A percentile compares a stretch with the other conserved stretches of the same genome.
These are phyloP conservation scores for Amoebophrya sp. DNA, from an alignment of 169 alveolate species.

Conservation along the genomic window DNA sequence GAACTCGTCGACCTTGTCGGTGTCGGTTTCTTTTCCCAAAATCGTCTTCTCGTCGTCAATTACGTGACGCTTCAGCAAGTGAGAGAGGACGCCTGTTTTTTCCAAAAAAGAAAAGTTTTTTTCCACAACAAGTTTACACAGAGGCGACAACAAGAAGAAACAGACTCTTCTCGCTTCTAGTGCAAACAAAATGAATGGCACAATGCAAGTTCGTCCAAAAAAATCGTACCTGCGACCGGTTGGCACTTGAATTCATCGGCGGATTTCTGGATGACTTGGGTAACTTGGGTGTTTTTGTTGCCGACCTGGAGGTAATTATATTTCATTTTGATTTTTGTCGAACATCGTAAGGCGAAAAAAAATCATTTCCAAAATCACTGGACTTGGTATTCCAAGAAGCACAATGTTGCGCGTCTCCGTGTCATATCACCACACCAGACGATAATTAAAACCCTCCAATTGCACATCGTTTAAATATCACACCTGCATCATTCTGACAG, in stretches of 20 bases:
- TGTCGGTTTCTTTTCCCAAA: conserved; percentile 72
- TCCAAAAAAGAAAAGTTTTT: neutral
- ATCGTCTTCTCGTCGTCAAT: conserved; percentile 75
- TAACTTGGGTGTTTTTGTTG: conserved; percentile 78
- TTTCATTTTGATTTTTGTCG: too few species aligned
- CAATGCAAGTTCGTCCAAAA: too few species aligned
- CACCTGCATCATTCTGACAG: conserved; percentile 63
- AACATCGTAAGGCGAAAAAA: too few species aligned
- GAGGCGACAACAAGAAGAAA: neutral
- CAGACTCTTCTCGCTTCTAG: neutral
- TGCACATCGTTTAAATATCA: conserved; percentile 52
- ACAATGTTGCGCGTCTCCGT: too few species aligned
- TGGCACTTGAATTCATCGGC: conserved; percentile 75
- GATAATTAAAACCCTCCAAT: too few species aligned
- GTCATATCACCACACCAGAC: too few species aligned
- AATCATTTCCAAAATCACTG: too few species aligned
- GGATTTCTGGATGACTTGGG: conserved; percentile 75
- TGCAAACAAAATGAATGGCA: neutral
- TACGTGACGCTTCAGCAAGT: conserved; percentile 69
- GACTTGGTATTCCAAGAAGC: too few species aligned
- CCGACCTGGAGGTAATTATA: conserved; percentile 58
- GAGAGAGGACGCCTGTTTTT: conserved; percentile 67
- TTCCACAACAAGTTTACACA: neutral
- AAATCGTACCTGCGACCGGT: conserved; percentile 32
- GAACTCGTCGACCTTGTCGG: conserved; percentile 84